phyloP scores from a whole-genome alignment of 345 rosid species.

The Firmiana major region DNA sequence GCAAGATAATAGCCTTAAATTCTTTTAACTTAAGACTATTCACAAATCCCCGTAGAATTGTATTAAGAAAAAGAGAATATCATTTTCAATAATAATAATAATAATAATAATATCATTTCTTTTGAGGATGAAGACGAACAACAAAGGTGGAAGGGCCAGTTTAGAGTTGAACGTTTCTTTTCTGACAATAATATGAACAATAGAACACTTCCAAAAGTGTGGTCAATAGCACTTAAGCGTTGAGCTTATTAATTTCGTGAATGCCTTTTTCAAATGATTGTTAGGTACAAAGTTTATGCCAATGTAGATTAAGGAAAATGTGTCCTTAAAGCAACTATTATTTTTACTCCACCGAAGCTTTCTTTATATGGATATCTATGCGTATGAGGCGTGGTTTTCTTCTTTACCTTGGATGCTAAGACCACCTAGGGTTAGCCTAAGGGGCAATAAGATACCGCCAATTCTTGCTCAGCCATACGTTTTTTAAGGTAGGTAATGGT shows the following conservation, averaged over 20 bases:
- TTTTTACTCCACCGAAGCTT: neutral
- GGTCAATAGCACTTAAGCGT: neutral
- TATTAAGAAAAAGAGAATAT: neutral
- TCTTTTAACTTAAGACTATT: neutral
- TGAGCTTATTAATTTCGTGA: neutral
- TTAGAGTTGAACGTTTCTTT: neutral
- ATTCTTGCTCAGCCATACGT: conserved; percentile 19
- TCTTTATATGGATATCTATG: neutral
- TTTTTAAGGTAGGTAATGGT: conserved; percentile 24
- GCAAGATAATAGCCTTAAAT: too few relatives aligned
- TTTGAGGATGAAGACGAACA: neutral
- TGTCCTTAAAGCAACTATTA: neutral
- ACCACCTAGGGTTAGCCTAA: conserved; percentile 15
- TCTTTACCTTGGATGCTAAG: conserved; percentile 40
- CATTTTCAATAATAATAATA: neutral
- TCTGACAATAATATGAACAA: neutral
- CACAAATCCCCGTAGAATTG: neutral
- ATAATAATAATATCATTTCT: neutral
- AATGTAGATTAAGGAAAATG: neutral
- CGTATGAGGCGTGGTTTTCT: neutral
- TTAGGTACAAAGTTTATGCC: neutral
- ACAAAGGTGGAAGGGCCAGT: neutral
- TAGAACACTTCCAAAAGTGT: conserved; percentile 7
- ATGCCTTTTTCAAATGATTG: neutral
- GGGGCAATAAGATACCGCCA: conserved; percentile 17